A percentile compares a stretch with the other conserved stretches of the same genome.
phyloP scores from a whole-genome alignment of 441 rosid species.

The Populus hybrid region DNA sequence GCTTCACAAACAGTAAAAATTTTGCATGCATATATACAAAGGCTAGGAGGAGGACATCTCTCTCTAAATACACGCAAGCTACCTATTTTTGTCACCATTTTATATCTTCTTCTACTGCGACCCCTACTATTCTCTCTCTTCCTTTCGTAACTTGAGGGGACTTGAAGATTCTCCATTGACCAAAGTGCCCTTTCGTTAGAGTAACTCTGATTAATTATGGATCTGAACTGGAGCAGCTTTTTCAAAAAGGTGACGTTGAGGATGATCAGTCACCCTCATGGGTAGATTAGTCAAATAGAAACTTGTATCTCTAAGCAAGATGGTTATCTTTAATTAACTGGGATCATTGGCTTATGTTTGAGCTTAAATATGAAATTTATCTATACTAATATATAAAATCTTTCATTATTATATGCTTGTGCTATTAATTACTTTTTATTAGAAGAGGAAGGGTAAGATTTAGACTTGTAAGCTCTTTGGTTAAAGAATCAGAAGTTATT shows the following conservation, averaged over 20 bases:
- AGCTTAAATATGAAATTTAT: neutral
- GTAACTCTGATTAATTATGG: slow-evolving; percentile 5
- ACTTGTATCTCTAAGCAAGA: slow-evolving; percentile 2
- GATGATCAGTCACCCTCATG: slow-evolving; percentile 35
- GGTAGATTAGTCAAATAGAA: slow-evolving; percentile 20
- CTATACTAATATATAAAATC: too few relatives aligned
- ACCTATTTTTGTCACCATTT: slow-evolving; percentile 21
- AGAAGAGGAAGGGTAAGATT: too few relatives aligned
- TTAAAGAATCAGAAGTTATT: too few relatives aligned
- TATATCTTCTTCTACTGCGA: neutral
- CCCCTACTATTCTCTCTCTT: neutral
- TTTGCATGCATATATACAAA: slow-evolving; percentile 32
- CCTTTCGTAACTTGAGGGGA: neutral
- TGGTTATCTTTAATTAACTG: neutral
- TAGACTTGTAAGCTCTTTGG: too few relatives aligned
- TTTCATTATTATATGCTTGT: too few relatives aligned
- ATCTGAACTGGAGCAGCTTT: slow-evolving; percentile 15
- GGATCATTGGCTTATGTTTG: neutral
- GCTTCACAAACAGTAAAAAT: slow-evolving; percentile 23
- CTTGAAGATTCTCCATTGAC: neutral
- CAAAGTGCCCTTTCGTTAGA: neutral
- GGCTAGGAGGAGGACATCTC: neutral
- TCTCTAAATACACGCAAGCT: slow-evolving; percentile 29
- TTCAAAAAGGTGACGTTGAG: slow-evolving; percentile 9
- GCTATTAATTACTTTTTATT: too few relatives aligned